These are phyloP conservation scores for Nannochloris sp. DNA, from an alignment of 139 green algal genomes.

Conservation along the genomic window DNA sequence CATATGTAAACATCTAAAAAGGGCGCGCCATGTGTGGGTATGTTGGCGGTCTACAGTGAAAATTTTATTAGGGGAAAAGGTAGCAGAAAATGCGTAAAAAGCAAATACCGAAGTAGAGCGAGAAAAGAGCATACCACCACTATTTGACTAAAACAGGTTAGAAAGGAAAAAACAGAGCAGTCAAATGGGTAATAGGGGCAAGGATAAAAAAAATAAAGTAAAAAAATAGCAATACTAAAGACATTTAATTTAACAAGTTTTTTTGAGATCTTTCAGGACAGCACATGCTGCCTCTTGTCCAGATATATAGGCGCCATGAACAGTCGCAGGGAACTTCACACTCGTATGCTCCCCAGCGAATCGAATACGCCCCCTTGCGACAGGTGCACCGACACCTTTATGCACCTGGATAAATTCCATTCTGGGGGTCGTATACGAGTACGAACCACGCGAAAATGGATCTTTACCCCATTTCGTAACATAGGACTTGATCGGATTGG, in stretches of 20 bases:
- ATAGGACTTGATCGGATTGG: neutral
- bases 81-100: no score
- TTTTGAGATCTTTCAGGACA: constrained; percentile 5
- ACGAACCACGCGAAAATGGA: neutral
- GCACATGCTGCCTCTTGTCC: neutral
- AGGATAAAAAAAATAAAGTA: no score
- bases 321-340: constrained; percentile 1
- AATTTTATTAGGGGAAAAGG: no score
- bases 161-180: no score
- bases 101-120: no score
- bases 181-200: no score
- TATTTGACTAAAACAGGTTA: no score
- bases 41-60: no score
- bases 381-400: neutral
- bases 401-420: neutral
- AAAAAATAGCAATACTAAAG: no score
- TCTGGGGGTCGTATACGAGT: neutral
- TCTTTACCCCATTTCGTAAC: constrained; percentile 7
- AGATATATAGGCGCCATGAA: constrained; percentile 5
- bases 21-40: no score
- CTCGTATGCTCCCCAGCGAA: constrained; percentile 17
- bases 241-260: constrained; percentile 2
- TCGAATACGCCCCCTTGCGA: neutral
- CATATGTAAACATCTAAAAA: no score
- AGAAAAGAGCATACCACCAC: no score